A percentile compares a stretch with the other conserved stretches of the same genome.
Conservation (phyloP, 2,329 filamentous ascomycete species). For the Chaetomiaceae sp. region DNA sequence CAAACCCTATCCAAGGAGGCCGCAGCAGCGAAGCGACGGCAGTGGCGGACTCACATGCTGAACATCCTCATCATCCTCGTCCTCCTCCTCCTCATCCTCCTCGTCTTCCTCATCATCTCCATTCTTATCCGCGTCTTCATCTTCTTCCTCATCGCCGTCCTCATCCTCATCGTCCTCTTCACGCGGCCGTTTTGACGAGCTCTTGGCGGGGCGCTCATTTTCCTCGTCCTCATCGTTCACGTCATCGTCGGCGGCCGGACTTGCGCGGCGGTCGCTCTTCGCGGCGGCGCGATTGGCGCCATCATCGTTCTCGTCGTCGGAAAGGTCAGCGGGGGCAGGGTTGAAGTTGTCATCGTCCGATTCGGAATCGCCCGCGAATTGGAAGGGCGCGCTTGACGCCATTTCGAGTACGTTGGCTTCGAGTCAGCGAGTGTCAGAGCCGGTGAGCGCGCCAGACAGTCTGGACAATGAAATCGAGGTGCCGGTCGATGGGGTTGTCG, state of each 20-base stretch:
- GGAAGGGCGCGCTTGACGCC: conserved; percentile 42
- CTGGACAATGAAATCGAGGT: neutral
- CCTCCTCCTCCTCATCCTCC: conserved; percentile 57
- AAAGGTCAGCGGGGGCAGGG: conserved; percentile 67
- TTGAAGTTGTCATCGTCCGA: conserved; percentile 89
- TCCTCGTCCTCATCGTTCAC: conserved; percentile 44
- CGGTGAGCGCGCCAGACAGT: neutral
- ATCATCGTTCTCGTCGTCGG: conserved; percentile 64
- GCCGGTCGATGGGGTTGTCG: neutral
- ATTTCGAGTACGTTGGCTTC: conserved; percentile 33
- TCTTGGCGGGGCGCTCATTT: conserved; percentile 30
- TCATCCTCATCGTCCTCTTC: conserved; percentile 35
- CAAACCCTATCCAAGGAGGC: neutral
- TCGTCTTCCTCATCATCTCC: conserved; percentile 43
- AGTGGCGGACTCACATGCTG: conserved; percentile 51
- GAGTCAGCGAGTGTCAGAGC: neutral
- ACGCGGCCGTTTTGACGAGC: conserved; percentile 30
- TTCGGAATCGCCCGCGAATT: conserved; percentile 58
- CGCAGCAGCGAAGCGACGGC: neutral
- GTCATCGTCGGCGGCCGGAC: conserved; percentile 40
- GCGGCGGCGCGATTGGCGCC: neutral
- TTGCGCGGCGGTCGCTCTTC: conserved; percentile 38
- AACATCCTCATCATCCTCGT: conserved; percentile 63
- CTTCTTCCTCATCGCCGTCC: conserved; percentile 33
- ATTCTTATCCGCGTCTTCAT: conserved; percentile 36